These are phyloP conservation scores for Parachlorella kessleri DNA, from an alignment of 139 green algal species.

Conservation along the genomic window DNA sequence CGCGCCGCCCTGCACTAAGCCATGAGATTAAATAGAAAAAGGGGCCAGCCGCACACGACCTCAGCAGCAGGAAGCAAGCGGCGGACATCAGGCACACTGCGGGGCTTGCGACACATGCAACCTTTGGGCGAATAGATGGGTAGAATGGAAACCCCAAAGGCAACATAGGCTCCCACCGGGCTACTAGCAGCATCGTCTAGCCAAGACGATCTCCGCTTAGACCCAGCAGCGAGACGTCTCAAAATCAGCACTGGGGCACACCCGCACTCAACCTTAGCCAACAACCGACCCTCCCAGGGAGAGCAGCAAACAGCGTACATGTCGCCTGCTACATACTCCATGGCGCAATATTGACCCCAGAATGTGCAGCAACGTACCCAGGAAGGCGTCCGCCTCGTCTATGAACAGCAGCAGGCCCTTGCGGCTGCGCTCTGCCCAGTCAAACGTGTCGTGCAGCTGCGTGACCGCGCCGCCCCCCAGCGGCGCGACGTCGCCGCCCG, in stretches of 20 bases:
- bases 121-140: too few relatives aligned
- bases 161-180: too few relatives aligned
- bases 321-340: too few relatives aligned
- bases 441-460: constrained; percentile 97
- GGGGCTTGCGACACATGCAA: too few relatives aligned
- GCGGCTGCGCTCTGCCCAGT: constrained; percentile 89
- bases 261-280: too few relatives aligned
- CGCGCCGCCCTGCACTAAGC: constrained; percentile 54
- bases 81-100: too few relatives aligned
- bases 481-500: constrained; percentile 94
- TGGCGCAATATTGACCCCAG: neutral
- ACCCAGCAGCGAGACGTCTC: too few relatives aligned
- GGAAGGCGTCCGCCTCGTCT: constrained; percentile 97
- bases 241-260: too few relatives aligned
- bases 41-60: neutral
- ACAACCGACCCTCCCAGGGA: neutral
- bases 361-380: too few relatives aligned
- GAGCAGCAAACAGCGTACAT: neutral
- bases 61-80: neutral
- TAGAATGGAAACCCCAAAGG: too few relatives aligned
- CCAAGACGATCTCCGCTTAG: too few relatives aligned
- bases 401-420: constrained; percentile 96
- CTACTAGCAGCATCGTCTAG: too few relatives aligned
- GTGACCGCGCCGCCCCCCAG: constrained; percentile 90
- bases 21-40: neutral